A percentile compares a stretch with the other conserved stretches of the same genome.
Conservation (phyloP, 2,329 filamentous ascomycete species). For the Metarhizium brunneum region DNA sequence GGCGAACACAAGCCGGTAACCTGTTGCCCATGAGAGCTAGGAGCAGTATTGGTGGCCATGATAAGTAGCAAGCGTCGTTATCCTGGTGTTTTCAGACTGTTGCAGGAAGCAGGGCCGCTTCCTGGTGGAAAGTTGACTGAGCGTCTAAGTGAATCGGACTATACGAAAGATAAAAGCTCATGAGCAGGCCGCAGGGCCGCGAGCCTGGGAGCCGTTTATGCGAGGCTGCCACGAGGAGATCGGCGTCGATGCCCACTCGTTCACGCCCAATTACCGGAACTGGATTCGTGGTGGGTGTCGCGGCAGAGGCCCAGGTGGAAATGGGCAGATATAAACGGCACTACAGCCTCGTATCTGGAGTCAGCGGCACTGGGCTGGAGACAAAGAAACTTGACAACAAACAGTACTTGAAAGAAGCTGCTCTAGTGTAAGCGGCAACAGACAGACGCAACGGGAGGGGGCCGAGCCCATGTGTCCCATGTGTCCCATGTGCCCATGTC, state of each 20-base stretch:
- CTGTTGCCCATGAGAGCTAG: not conserved
- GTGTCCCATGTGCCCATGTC: not conserved
- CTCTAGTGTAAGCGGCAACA: not conserved
- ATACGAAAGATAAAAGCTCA: not conserved
- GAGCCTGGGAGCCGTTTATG: not conserved
- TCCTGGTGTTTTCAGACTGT: not conserved
- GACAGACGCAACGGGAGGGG: too few relatives aligned
- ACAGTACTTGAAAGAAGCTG: not conserved
- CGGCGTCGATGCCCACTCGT: not conserved
- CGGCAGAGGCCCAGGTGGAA: not conserved
- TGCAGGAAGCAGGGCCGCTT: not conserved
- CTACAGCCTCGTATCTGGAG: not conserved
- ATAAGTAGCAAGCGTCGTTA: not conserved
- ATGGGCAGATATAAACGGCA: not conserved
- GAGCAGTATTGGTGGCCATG: not conserved
- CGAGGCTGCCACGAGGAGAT: slow-evolving; percentile 2
- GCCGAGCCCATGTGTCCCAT: too few relatives aligned
- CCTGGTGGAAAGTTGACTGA: not conserved
- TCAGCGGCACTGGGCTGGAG: not conserved
- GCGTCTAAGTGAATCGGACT: not conserved
- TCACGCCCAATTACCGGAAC: not conserved
- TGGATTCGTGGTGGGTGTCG: not conserved
- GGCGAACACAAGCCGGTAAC: slow-evolving; percentile 14
- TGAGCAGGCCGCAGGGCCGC: not conserved
- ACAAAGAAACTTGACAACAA: not conserved